These are phyloP conservation scores for Neoboletus subvelutipes DNA, from an alignment of 768 basidiomycete species.

Conservation along the genomic window DNA sequence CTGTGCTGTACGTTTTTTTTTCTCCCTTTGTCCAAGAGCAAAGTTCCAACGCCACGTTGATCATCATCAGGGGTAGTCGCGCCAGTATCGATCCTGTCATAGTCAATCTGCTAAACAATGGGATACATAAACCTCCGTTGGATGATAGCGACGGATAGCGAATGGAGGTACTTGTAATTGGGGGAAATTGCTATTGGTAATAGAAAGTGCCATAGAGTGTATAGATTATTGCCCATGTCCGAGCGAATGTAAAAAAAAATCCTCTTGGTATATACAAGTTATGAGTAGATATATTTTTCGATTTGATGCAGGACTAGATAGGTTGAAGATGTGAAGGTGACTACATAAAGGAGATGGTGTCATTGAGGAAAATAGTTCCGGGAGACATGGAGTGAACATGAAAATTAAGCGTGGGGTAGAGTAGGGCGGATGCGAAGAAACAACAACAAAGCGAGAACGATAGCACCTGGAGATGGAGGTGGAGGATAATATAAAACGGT, in stretches of 20 bases:
- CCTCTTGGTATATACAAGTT: slow-evolving; percentile 29
- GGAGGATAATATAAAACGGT: slow-evolving; percentile 8
- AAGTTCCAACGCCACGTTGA: neutral
- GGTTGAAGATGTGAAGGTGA: slow-evolving; percentile 15
- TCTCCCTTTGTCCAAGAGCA: neutral
- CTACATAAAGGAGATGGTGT: slow-evolving; percentile 28
- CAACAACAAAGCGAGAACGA: slow-evolving; percentile 20
- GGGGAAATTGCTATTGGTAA: slow-evolving; percentile 13
- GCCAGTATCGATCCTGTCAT: slow-evolving; percentile 47
- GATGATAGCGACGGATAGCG: slow-evolving; percentile 29
- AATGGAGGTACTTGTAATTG: slow-evolving; percentile 5
- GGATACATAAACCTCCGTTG: slow-evolving; percentile 52
- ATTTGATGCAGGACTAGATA: slow-evolving; percentile 21
- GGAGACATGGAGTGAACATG: slow-evolving; percentile 9
- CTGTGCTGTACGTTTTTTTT: slow-evolving; percentile 53
- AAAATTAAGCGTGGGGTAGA: slow-evolving; percentile 25
- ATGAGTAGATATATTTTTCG: slow-evolving; percentile 22
- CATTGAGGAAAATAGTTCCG: slow-evolving; percentile 19
- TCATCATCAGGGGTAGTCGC: slow-evolving; percentile 43
- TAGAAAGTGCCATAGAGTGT: slow-evolving; percentile 28
- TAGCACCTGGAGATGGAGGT: slow-evolving; percentile 11
- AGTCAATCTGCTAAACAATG: slow-evolving; percentile 54
- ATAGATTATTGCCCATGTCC: slow-evolving; percentile 29
- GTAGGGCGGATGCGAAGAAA: slow-evolving; percentile 24
- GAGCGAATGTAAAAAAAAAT: slow-evolving; percentile 22